These are phyloP conservation scores for Salicornia ramosissima DNA, from an alignment of 148 eudicot genomes.

Conservation along the genomic window DNA sequence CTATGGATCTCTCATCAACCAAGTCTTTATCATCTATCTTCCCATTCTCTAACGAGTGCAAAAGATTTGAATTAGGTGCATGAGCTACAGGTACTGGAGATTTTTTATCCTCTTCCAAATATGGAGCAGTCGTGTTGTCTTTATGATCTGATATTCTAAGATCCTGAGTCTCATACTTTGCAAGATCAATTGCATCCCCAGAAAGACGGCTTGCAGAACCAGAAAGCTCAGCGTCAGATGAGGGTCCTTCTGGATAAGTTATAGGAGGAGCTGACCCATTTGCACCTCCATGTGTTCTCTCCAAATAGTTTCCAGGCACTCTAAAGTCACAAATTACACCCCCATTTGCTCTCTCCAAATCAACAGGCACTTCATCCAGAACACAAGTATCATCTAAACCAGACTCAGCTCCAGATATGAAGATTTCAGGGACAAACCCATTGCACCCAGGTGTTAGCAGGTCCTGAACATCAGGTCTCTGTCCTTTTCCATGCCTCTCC, in stretches of 20 bases:
- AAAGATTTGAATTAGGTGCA: slow-evolving; percentile 45
- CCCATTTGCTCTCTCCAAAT: slow-evolving; percentile 19
- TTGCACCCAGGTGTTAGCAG: slow-evolving; percentile 21
- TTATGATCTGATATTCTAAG: slow-evolving; percentile 29
- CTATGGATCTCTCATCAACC: slow-evolving; percentile 18
- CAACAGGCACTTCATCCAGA: slow-evolving; percentile 25
- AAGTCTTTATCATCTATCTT: slow-evolving; percentile 27
- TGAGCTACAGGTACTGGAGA: slow-evolving; percentile 15
- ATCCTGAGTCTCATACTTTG: slow-evolving; percentile 28
- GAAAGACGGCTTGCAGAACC: slow-evolving; percentile 22
- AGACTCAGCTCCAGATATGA: slow-evolving; percentile 25
- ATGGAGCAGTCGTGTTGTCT: slow-evolving; percentile 12
- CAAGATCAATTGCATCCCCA: slow-evolving; percentile 44
- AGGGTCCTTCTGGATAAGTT: not conserved
- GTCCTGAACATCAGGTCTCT: slow-evolving; percentile 72
- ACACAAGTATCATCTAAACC: slow-evolving; percentile 28
- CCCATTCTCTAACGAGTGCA: slow-evolving; percentile 29
- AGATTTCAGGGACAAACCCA: slow-evolving; percentile 23
- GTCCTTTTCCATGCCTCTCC: slow-evolving; percentile 70
- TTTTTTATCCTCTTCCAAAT: slow-evolving; percentile 17
- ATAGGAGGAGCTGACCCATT: slow-evolving; percentile 11
- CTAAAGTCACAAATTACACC: slow-evolving; percentile 9
- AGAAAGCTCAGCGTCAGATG: slow-evolving; percentile 14
- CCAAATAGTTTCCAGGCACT: slow-evolving; percentile 21
- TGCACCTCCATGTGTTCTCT: slow-evolving; percentile 22